Evolutionary conservation across 495 filamentous ascomycete genomes (phyloP), one percentile per base, ranked within the genome.

Genomic region (Podospora anserina): DNA sequence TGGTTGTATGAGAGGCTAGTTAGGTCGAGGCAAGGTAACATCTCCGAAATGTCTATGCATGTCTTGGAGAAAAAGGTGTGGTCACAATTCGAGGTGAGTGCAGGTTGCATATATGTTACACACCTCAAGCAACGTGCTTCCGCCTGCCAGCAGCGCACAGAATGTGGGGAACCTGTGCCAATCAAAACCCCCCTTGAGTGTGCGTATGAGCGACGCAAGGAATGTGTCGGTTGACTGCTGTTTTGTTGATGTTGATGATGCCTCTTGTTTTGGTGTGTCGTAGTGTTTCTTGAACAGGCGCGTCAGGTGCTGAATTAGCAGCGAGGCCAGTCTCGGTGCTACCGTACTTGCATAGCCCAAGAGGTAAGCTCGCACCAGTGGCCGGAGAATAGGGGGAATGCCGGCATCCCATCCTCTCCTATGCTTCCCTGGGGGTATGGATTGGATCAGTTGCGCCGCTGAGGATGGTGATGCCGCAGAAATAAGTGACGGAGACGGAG

Each of bases 91-190:
- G 23, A 27, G 59, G 11, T 13, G 44, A 34, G 18, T 15, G 39
- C 19, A 61, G 55, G 34, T 53, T 68, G 54, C 68, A 65, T 57
- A 28, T 30, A 56, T 70, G 27, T 63, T 44, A 49, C 81, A 75
- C 78, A 80, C 85, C 78, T 90, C 88, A n/a, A 95, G 78, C 60
- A 93, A 71, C 18, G 90, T 92, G 68, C 89, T 92, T 32, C 91
- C 90, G 49, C 91, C 92, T 59, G 94, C 85, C 19, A 95, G 78
- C 18, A 83, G 78, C 13, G 86, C 94, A 78, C 93, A 96, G 75
- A 93, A 95, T 5, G 92, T 87, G 34, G 94, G 91, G 74, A 97
- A 95, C 54, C 89, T 80, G 70, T 87, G 83, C 68, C 78, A 74
- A 67, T 84, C 83, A 39, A 86, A 72, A 44, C 82, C 84, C 23